These are phyloP conservation scores for Rutidosis leptorrhynchoides DNA, from an alignment of 129 eudicot species.

Conservation along the genomic window DNA sequence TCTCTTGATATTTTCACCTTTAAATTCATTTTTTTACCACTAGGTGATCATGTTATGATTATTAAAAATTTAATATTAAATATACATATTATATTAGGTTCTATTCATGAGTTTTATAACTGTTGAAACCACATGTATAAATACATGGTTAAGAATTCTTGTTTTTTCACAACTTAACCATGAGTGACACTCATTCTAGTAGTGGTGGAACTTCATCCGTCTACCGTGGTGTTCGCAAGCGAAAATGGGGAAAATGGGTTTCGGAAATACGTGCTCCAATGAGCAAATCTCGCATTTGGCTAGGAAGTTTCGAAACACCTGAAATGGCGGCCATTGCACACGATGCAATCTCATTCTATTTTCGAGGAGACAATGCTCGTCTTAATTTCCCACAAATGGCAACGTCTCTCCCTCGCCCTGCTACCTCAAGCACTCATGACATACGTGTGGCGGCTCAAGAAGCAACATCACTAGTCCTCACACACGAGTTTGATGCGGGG, in stretches of 20 bases:
- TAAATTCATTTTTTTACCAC: no score
- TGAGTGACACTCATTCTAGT: background rate
- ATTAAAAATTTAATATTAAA: no score
- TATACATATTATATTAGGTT: background rate
- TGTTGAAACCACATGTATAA: constrained; percentile 30
- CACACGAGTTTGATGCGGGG: constrained; percentile 10
- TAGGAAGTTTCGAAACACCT: constrained; percentile 55
- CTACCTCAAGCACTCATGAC: constrained; percentile 41
- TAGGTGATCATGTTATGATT: no score
- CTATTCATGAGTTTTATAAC: background rate
- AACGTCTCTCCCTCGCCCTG: constrained; percentile 36
- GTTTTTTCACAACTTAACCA: no score
- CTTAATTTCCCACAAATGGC: constrained; percentile 52
- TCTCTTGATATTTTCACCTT: no score
- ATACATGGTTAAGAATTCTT: background rate
- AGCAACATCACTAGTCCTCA: constrained; percentile 35
- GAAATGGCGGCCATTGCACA: constrained; percentile 60
- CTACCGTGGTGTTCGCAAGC: constrained; percentile 50
- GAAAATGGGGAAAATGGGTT: constrained; percentile 68
- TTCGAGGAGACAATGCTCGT: constrained; percentile 33
- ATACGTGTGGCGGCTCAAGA: constrained; percentile 53
- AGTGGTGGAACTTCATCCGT: constrained; percentile 38
- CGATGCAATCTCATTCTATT: constrained; percentile 41
- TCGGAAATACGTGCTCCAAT: constrained; percentile 53
- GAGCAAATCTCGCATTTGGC: constrained; percentile 53